Percentiles rank a stretch among this genome's conserved stretches.
These are phyloP conservation scores for Aspergillus biplanus DNA, from an alignment of 495 filamentous ascomycete species.

Conservation along the genomic window DNA sequence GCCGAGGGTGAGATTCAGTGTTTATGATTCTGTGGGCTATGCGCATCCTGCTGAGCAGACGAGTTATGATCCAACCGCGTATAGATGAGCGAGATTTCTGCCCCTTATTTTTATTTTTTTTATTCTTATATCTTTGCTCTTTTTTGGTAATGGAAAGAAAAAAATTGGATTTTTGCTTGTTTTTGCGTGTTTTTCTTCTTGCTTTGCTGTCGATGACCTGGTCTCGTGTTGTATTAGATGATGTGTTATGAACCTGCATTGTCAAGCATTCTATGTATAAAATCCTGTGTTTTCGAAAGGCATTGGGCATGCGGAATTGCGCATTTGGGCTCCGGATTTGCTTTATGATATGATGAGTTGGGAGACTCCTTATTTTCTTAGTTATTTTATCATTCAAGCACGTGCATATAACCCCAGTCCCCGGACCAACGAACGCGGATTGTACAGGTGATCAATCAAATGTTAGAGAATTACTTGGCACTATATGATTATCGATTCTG, in stretches of 20 bases:
- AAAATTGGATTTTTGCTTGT: conserved; percentile 11
- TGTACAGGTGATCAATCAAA: too few relatives aligned
- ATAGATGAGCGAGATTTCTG: conserved; percentile 26
- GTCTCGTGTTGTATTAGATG: conserved; percentile 20
- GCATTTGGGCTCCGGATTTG: neutral
- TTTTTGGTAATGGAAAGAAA: conserved; percentile 15
- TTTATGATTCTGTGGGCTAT: conserved; percentile 30
- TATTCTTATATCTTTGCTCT: neutral
- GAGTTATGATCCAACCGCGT: conserved; percentile 40
- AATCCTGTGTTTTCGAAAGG: neutral
- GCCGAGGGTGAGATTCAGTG: conserved; percentile 26
- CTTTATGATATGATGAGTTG: neutral
- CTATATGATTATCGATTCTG: too few relatives aligned
- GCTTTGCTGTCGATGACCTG: neutral
- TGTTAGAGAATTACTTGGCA: too few relatives aligned
- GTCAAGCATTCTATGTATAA: conserved; percentile 5
- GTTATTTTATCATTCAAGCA: neutral
- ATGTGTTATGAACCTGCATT: conserved; percentile 24
- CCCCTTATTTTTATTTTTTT: too few relatives aligned
- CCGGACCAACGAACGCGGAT: too few relatives aligned
- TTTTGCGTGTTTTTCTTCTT: neutral
- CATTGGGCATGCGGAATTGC: neutral
- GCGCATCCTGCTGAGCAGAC: conserved; percentile 31
- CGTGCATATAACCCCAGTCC: neutral
- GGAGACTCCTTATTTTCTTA: neutral